Evolutionary conservation across 768 basidiomycete species (phyloP), one percentile per base, ranked within the genome.

Genomic region (Pluteus cervinus): DNA sequence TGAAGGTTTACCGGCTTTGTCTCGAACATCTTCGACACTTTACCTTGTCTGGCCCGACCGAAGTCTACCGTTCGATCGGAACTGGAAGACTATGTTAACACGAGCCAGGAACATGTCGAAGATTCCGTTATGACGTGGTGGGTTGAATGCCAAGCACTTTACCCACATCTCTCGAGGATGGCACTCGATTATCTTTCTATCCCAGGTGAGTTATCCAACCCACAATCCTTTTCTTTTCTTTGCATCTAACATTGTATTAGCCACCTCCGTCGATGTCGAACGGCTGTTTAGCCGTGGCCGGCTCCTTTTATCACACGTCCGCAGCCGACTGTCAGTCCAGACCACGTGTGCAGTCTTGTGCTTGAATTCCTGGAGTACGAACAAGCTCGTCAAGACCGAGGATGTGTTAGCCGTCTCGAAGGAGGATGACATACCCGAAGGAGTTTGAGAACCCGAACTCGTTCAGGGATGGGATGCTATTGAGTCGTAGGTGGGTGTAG

Each of bases 341-440:
- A 48, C 50, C 0, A 61, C 49, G 0, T 37, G 43, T 17, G 59
- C 56, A 0, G 36, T 59, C 1, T 18, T 62, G 14, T 62, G 61
- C 35, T 38, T 61, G 2, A 49, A 57, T 3, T 34, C 24, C 8
- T 66, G 63, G 61, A 54, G 51, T 28, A 4, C 9, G 15, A 8
- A 47, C 6, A 52, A 49, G n/a, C 26, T 39, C 16, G 34, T 48
- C 2, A 44, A 43, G 14, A 20, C 33, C 23, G 29, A 37, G 7
- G 46, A 48, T 29, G 20, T 50, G 16, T 29, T 42, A 10, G 46
- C 26, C 26, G 40, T 37, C 7, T 23, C 33, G 1, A 18, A 9
- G n/a, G n/a, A n/a, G n/a, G n/a, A n/a, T n/a, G n/a, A n/a, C n/a
- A n/a, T n/a, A n/a, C n/a, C n/a, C n/a, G n/a, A n/a, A n/a, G n/a